phyloP scores from a whole-genome alignment of 495 filamentous ascomycete species.

The Rostrohypoxylon terebratum region DNA sequence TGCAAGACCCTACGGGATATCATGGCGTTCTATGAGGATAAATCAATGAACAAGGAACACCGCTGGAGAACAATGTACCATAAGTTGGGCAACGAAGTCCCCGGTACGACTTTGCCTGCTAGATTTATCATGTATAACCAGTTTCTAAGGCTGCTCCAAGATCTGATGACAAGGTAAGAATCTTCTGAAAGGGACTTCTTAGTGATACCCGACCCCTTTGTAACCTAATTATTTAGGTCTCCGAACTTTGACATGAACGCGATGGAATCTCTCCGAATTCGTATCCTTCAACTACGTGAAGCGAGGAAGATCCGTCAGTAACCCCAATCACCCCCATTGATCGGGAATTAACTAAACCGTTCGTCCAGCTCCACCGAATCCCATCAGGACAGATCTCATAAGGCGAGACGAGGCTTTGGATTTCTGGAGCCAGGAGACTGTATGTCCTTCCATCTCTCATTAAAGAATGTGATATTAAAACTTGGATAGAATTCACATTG shows the following conservation, averaged over 20 bases:
- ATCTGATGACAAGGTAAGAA: slow-evolving; percentile 61
- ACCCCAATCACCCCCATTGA: not conserved
- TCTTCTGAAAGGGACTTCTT: not conserved
- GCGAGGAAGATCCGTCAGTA: slow-evolving; percentile 58
- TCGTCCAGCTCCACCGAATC: slow-evolving; percentile 44
- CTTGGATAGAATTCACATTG: slow-evolving; percentile 56
- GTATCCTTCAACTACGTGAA: slow-evolving; percentile 60
- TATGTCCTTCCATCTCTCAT: slow-evolving; percentile 12
- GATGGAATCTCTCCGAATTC: slow-evolving; percentile 59
- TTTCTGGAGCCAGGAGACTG: slow-evolving; percentile 50
- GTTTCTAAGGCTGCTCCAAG: slow-evolving; percentile 60
- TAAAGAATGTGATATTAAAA: slow-evolving; percentile 11
- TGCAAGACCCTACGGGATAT: slow-evolving; percentile 64
- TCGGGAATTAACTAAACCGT: not conserved
- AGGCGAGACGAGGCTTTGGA: slow-evolving; percentile 48
- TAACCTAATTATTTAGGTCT: slow-evolving; percentile 52
- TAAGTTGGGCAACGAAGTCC: slow-evolving; percentile 62
- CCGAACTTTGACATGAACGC: slow-evolving; percentile 64
- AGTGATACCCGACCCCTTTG: slow-evolving; percentile 36
- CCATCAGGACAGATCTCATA: slow-evolving; percentile 47
- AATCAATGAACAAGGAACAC: slow-evolving; percentile 55
- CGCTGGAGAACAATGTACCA: slow-evolving; percentile 67
- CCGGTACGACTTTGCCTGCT: slow-evolving; percentile 60
- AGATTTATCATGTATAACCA: slow-evolving; percentile 66
- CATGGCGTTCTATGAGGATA: slow-evolving; percentile 62